Conservation (phyloP, 805 yeast species). For the Wickerhamomyces queroliae region DNA sequence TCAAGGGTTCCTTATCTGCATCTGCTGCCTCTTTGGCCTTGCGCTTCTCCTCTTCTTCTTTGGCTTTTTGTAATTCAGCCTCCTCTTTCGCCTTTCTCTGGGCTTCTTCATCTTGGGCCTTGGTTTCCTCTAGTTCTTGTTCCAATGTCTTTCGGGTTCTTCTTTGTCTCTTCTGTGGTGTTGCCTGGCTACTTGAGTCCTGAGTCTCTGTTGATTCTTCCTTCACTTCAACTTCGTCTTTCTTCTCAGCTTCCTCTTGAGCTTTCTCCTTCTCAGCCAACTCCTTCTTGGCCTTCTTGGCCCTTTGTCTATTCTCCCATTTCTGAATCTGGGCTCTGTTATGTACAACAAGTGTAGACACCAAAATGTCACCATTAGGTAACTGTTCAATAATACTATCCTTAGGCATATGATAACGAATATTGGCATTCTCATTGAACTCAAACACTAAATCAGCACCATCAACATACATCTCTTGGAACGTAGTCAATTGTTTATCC, state of each 20-base stretch:
- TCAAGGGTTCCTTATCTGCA: constrained; percentile 32
- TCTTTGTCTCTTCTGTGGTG: constrained; percentile 18
- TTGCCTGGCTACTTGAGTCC: constrained; percentile 15
- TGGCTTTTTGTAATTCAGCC: constrained; percentile 3
- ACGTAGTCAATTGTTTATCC: constrained; percentile 64
- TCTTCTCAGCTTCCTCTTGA: neutral
- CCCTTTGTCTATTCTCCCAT: constrained; percentile 14
- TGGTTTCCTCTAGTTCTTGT: constrained; percentile 5
- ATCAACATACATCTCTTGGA: constrained; percentile 64
- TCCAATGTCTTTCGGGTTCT: constrained; percentile 8
- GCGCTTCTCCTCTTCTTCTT: constrained; percentile 11
- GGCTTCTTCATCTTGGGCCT: constrained; percentile 1
- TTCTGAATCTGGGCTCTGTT: constrained; percentile 20
- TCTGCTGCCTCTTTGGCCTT: constrained; percentile 17
- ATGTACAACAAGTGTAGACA: constrained; percentile 31
- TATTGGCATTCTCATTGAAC: constrained; percentile 71
- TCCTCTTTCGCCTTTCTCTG: constrained; percentile 31
- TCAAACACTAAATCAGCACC: constrained; percentile 80
- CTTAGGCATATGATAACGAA: constrained; percentile 71
- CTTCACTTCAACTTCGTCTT: constrained; percentile 15
- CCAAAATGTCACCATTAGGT: constrained; percentile 27
- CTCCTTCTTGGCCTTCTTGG: constrained; percentile 12
- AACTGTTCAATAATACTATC: constrained; percentile 65
- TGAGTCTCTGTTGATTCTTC: constrained; percentile 15
- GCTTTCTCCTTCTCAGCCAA: constrained; percentile 18